Evolutionary conservation across 1,284 basidiomycete genomes (phyloP).

Genomic region (Boletus sp.): DNA sequence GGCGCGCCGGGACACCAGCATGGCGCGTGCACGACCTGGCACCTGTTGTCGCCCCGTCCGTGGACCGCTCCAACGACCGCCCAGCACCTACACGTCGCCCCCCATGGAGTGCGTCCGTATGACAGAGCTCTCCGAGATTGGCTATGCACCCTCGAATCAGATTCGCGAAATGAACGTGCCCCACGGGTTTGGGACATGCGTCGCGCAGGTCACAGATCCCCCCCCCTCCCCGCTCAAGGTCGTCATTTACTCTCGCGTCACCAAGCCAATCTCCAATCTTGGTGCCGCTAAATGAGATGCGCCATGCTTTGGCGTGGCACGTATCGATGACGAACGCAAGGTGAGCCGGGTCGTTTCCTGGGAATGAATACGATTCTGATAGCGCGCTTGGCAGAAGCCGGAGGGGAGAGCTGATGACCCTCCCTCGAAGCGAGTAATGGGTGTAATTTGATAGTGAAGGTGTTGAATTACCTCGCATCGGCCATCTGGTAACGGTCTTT

Average conservation of each 20-base stretch:
- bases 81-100: neutral
- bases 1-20: constrained; percentile 14
- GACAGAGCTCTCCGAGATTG: constrained; percentile 21
- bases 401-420: neutral
- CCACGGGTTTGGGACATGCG: constrained; percentile 12
- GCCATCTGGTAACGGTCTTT: constrained; percentile 4
- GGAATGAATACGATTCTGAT: neutral
- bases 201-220: constrained; percentile 17
- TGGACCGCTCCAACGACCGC: neutral
- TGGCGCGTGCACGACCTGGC: constrained; percentile 3
- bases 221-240: neutral
- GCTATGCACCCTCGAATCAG: constrained; percentile 21
- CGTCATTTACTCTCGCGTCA: constrained; percentile 2
- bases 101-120: constrained; percentile 7
- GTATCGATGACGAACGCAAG: constrained; percentile 7
- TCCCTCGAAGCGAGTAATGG: constrained; percentile 2
- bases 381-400: constrained; percentile 6
- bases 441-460: neutral
- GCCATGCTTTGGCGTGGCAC: constrained; percentile 19
- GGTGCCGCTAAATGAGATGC: constrained; percentile 17
- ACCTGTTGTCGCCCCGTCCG: neutral
- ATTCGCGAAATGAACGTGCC: constrained; percentile 25
- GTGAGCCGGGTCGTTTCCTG: constrained; percentile 1
- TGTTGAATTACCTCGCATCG: neutral
- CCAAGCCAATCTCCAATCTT: constrained; percentile 17